Base-by-base conservation (phyloP, 169 alveolate genomes). In the Cryptosporidium parvum region DNA sequence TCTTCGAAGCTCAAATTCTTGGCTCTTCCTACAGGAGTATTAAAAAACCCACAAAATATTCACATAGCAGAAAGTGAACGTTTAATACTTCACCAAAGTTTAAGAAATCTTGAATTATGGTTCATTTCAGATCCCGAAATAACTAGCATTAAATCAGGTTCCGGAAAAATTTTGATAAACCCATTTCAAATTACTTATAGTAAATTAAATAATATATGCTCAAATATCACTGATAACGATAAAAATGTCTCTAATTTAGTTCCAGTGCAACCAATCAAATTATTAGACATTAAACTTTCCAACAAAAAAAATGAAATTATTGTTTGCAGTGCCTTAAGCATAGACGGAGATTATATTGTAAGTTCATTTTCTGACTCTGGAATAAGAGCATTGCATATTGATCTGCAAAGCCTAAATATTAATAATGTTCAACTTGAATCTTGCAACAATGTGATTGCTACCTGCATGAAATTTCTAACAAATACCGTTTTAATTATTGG, bases 251-350 rank as follows among this genome's bases (percentile, higher is more conserved):
- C 37, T 16, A 80, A 62, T 26, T 42, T 80, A 26, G 26, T 80
- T 8, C 89, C 89, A 23, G 75, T 80, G 6, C 89, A 80, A 12
- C 89, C 75, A 61, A 65, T 80, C 39, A 80, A 80, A 65, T 70
- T 80, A 21, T 61, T 80, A 65, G 80, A 80, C 9, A 59, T 80
- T 16, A 80, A 80, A 8, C 59, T 80, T 62, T 59, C 89, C 35
- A 65, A 59, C 6, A 39, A 7, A 23, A 59, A 37, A 62, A 10
- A 80, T 14, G 45, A 37, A 3, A 39, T 26, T 23, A 80, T 80
- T 39, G 12, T 18, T 37, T 80, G 80, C 26, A n/a, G 59, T 62
- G 80, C 80, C 2, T 39, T 80, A 39, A 80, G 89, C 21, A 23
- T 4, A 14, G 56, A 80, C 39, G 89, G 89, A 2, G 62, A 44